Evolutionary conservation across 2,329 filamentous ascomycete genomes (phyloP).

Genomic region (Xylaria sp.): DNA sequence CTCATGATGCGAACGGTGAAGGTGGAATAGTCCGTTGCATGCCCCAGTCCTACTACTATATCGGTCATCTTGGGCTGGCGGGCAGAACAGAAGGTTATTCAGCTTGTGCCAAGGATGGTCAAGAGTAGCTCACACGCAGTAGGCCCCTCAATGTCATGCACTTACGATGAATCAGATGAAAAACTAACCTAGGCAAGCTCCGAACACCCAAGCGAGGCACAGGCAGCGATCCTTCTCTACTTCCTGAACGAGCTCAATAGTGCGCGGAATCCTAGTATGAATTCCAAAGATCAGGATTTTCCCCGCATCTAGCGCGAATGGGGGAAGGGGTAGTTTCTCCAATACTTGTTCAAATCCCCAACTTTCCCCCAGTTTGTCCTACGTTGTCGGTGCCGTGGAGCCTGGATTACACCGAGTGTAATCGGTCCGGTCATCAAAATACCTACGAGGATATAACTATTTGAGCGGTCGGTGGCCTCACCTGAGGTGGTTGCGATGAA

Average conservation of each 20-base stretch:
- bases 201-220: not conserved
- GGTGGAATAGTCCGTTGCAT: not conserved
- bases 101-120: not conserved
- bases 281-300: not conserved
- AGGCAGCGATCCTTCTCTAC: slow-evolving; percentile 1
- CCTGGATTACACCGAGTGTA: not conserved
- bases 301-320: slow-evolving; percentile 1
- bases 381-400: not conserved
- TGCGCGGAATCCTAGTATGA: not conserved
- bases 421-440: slow-evolving; percentile 16
- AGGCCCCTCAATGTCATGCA: not conserved
- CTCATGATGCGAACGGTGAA: not conserved
- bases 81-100: not conserved
- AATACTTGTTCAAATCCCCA: slow-evolving; percentile 9
- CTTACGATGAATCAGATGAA: not conserved
- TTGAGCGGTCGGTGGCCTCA: not conserved
- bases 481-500: too few relatives aligned
- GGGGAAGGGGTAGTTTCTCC: not conserved
- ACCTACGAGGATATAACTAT: not conserved
- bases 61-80: not conserved
- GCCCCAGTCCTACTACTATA: not conserved
- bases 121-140: not conserved
- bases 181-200: not conserved
- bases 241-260: not conserved
- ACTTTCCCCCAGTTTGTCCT: not conserved